phyloP scores from a whole-genome alignment of 352 stramenopile species.

The Phytopythium litorale region DNA sequence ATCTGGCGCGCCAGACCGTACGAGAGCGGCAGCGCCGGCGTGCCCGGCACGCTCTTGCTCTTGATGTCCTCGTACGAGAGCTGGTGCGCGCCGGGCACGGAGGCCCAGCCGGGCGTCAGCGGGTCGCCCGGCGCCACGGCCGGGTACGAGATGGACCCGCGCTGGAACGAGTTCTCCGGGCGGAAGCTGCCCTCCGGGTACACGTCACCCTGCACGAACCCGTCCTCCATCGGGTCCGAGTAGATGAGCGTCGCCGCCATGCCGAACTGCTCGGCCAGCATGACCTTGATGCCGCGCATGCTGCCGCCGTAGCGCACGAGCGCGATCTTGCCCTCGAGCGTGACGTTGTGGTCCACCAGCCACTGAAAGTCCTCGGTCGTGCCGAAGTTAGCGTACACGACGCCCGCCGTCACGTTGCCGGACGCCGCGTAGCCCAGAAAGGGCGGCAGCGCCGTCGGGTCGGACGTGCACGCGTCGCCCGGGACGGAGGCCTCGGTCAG shows the following conservation, averaged over 20 bases:
- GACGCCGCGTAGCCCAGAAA: constrained; percentile 77
- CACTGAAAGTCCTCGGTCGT: constrained; percentile 64
- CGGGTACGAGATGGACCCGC: constrained; percentile 80
- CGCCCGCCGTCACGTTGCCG: constrained; percentile 47
- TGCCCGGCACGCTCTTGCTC: constrained; percentile 51
- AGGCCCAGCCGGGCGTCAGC: constrained; percentile 28
- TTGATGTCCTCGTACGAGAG: constrained; percentile 32
- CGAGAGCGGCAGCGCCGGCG: constrained; percentile 60
- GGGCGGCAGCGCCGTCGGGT: constrained; percentile 44
- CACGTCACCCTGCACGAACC: constrained; percentile 44
- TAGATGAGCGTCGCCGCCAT: constrained; percentile 82
- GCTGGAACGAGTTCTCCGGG: constrained; percentile 69
- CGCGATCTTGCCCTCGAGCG: constrained; percentile 54
- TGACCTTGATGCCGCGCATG: constrained; percentile 67
- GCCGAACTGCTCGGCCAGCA: constrained; percentile 64
- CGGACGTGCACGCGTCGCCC: constrained; percentile 56
- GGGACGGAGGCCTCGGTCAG: constrained; percentile 45
- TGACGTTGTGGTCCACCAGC: constrained; percentile 46
- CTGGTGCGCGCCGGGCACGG: constrained; percentile 14
- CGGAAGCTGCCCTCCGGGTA: constrained; percentile 85
- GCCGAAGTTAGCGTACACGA: constrained; percentile 88
- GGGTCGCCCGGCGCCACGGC: constrained; percentile 77
- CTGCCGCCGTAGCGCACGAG: constrained; percentile 57
- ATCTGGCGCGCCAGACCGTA: constrained; percentile 78
- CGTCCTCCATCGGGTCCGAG: constrained; percentile 83